Percentiles rank a stretch among this genome's conserved stretches.
Conservation (phyloP, 2,329 filamentous ascomycete species). For the Westerdykella aurantiaca region DNA sequence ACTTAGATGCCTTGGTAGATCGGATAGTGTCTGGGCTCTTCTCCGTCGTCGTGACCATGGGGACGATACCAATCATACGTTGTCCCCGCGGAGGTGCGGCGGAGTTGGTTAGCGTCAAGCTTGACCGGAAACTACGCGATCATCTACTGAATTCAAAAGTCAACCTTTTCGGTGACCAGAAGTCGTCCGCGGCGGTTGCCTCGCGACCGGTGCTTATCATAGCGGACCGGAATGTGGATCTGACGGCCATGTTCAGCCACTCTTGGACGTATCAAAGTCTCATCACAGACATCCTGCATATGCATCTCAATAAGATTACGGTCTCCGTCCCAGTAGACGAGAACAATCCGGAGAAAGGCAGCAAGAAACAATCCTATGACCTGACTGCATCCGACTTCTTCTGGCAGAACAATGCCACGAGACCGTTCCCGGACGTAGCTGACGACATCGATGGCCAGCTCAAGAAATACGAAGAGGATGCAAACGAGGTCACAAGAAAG, state of each 20-base stretch:
- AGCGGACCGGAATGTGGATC: conserved; percentile 89
- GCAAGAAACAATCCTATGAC: conserved; percentile 85
- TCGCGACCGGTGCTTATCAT: conserved; percentile 87
- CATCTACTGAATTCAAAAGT: conserved; percentile 97
- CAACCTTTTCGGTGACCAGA: conserved; percentile 73
- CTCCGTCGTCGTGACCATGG: conserved; percentile 97
- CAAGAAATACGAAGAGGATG: conserved; percentile 92
- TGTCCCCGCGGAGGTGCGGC: conserved; percentile 90
- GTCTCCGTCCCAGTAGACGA: conserved; percentile 81
- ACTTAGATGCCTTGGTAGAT: conserved; percentile 81
- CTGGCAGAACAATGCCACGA: conserved; percentile 85
- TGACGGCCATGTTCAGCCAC: conserved; percentile 98
- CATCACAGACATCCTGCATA: conserved; percentile 70
- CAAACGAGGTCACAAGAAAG: conserved; percentile 88
- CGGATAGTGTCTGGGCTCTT: conserved; percentile 94
- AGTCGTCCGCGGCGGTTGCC: conserved; percentile 50
- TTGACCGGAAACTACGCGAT: conserved; percentile 92
- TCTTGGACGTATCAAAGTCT: conserved; percentile 88
- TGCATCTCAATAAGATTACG: conserved; percentile 88
- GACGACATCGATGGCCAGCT: conserved; percentile 94
- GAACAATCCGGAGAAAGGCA: conserved; percentile 64
- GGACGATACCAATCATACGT: conserved; percentile 92
- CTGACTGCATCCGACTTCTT: conserved; percentile 89
- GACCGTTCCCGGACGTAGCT: conserved; percentile 91
- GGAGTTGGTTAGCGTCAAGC: conserved; percentile 87